Evolutionary conservation across 148 eudicot genomes (phyloP).

Genomic region (Cornus kousa): DNA sequence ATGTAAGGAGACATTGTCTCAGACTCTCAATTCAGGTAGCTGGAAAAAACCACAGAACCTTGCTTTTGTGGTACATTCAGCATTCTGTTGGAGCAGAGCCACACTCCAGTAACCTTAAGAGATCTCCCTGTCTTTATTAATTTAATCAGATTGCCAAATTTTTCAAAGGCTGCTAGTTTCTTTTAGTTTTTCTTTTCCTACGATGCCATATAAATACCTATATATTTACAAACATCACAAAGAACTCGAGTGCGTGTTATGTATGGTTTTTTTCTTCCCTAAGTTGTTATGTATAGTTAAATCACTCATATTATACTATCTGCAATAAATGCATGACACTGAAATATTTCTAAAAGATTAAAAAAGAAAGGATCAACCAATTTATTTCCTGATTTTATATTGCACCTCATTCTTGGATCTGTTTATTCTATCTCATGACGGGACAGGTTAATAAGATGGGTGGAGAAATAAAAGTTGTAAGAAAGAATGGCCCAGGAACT

Average conservation of each 20-base stretch:
- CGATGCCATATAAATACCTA: no score
- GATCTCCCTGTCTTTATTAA: no score
- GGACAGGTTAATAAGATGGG: slow-evolving; percentile 90
- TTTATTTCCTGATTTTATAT: not conserved
- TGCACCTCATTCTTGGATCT: not conserved
- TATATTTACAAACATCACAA: not conserved
- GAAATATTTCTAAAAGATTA: not conserved
- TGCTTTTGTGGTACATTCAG: no score
- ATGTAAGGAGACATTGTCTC: not conserved
- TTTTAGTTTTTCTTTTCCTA: no score
- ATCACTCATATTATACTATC: not conserved
- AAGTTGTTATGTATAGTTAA: no score
- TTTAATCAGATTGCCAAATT: not conserved
- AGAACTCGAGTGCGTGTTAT: not conserved
- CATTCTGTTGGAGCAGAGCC: no score
- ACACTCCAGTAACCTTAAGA: no score
- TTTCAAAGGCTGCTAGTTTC: not conserved
- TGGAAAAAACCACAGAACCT: no score
- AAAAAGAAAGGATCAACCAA: not conserved
- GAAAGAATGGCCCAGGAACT: slow-evolving; percentile 86
- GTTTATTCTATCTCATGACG: slow-evolving; percentile 5
- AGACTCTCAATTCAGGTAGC: not conserved
- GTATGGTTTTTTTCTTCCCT: not conserved
- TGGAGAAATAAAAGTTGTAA: slow-evolving; percentile 86
- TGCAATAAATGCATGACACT: not conserved